Conservation (phyloP, 2,329 filamentous ascomycete species). For the Coniochaeta pulveracea region DNA sequence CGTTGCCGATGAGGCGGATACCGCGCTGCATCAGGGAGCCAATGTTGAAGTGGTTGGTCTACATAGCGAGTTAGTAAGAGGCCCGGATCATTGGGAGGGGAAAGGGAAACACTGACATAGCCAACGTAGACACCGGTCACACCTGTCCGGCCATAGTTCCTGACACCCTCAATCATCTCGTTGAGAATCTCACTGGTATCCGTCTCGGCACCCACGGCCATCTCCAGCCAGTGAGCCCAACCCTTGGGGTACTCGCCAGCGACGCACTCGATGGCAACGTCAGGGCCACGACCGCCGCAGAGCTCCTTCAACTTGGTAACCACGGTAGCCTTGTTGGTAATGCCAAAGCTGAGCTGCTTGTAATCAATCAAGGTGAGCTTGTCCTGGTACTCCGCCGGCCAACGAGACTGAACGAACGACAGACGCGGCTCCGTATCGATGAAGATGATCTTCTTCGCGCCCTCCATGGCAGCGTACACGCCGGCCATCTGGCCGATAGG, state of each 20-base stretch:
- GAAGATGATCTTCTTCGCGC: conserved; percentile 65
- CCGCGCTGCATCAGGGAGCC: conserved; percentile 78
- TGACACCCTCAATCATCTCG: conserved; percentile 66
- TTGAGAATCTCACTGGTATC: conserved; percentile 75
- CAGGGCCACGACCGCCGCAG: conserved; percentile 59
- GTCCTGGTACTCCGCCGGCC: conserved; percentile 32
- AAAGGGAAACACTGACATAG: conserved; percentile 29
- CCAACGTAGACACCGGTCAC: conserved; percentile 62
- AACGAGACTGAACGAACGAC: conserved; percentile 53
- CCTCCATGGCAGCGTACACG: conserved; percentile 63
- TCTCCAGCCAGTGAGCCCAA: conserved; percentile 47
- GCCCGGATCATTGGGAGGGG: not conserved
- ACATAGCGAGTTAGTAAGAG: not conserved
- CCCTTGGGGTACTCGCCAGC: conserved; percentile 52
- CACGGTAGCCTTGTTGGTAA: conserved; percentile 50
- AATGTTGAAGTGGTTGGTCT: conserved; percentile 76
- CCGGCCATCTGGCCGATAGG: conserved; percentile 80
- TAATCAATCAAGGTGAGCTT: conserved; percentile 63
- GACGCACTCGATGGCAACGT: conserved; percentile 59
- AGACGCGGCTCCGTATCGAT: conserved; percentile 66
- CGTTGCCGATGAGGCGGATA: conserved; percentile 63
- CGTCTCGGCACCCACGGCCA: conserved; percentile 59
- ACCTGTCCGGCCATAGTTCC: conserved; percentile 62
- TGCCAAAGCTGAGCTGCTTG: conserved; percentile 42
- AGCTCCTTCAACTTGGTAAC: conserved; percentile 64